phyloP scores from a whole-genome alignment of 495 filamentous ascomycete species.

The Hyaloscypha finlandica region DNA sequence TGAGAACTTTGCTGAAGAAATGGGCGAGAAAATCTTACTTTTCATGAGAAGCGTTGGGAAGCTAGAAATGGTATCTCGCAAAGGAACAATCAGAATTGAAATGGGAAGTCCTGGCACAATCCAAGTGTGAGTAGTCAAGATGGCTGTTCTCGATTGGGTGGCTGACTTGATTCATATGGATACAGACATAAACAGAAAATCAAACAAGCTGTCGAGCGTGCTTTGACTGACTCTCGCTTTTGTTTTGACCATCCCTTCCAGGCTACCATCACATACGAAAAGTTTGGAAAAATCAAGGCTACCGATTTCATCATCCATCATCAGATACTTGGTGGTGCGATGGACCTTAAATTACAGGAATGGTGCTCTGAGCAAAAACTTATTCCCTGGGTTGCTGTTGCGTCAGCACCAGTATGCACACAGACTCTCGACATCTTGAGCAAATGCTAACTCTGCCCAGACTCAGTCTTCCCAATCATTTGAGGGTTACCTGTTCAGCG shows the following conservation, averaged over 20 bases:
- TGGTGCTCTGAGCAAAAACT: slow-evolving; percentile 41
- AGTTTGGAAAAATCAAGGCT: background rate
- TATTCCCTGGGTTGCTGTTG: slow-evolving; percentile 45
- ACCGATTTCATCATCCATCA: slow-evolving; percentile 37
- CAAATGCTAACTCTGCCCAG: too few relatives aligned
- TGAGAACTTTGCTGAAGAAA: slow-evolving; percentile 35
- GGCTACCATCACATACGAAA: slow-evolving; percentile 14
- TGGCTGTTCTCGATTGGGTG: background rate
- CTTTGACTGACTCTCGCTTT: slow-evolving; percentile 10
- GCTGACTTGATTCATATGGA: slow-evolving; percentile 8
- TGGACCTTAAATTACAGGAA: slow-evolving; percentile 27
- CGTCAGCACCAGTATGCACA: too few relatives aligned
- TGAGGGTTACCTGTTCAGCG: slow-evolving; percentile 39
- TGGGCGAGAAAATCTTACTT: slow-evolving; percentile 37
- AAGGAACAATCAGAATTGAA: slow-evolving; percentile 31
- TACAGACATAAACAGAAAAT: slow-evolving; percentile 25
- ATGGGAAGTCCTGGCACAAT: slow-evolving; percentile 18
- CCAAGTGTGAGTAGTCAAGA: slow-evolving; percentile 21
- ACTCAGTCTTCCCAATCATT: slow-evolving; percentile 24
- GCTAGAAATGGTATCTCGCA: slow-evolving; percentile 33
- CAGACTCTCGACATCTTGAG: too few relatives aligned
- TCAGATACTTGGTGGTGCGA: slow-evolving; percentile 25
- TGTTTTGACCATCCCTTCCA: slow-evolving; percentile 28
- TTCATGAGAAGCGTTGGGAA: slow-evolving; percentile 42
- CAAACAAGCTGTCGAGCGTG: slow-evolving; percentile 15